Evolutionary conservation across 169 alveolate genomes (phyloP).

Genomic region (Eimeria acervulina): DNA sequence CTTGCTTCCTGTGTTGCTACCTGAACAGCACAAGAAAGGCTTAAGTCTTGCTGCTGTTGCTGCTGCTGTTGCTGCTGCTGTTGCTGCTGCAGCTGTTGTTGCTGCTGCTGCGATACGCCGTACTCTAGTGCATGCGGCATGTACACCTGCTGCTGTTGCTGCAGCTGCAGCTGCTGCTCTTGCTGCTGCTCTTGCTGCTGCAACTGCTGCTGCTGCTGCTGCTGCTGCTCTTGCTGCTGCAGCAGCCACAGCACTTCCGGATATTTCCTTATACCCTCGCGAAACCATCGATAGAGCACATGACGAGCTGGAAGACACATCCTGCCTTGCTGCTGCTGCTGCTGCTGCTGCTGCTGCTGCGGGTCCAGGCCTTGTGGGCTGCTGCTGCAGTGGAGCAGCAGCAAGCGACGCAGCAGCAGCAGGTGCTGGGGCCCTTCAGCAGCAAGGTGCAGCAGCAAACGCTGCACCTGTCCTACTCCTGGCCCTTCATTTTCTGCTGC

Average conservation of each 20-base stretch:
- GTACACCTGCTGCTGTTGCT: neutral
- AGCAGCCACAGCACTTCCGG: conserved; percentile 44
- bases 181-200: no score
- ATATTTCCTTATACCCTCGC: neutral
- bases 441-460: conserved; percentile 45
- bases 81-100: conserved; percentile 6
- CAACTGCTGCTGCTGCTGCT: conserved; percentile 31
- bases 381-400: conserved; percentile 55
- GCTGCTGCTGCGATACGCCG: conserved; percentile 6
- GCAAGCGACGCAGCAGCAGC: conserved; percentile 62
- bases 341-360: conserved; percentile 16
- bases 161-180: neutral
- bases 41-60: conserved; percentile 41
- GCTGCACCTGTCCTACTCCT: conserved; percentile 10
- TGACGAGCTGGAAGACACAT: conserved; percentile 35
- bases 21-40: conserved; percentile 14
- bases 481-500: neutral
- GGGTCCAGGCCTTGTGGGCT: neutral
- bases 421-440: conserved; percentile 37
- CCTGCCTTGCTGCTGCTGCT: conserved; percentile 21
- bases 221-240: conserved; percentile 62
- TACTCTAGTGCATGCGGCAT: neutral
- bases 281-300: conserved; percentile 37
- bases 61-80: conserved; percentile 50
- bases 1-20: conserved; percentile 28